Base-by-base conservation (phyloP, 371 early-diverging fungal species). In the Syncephalis fuscata region DNA sequence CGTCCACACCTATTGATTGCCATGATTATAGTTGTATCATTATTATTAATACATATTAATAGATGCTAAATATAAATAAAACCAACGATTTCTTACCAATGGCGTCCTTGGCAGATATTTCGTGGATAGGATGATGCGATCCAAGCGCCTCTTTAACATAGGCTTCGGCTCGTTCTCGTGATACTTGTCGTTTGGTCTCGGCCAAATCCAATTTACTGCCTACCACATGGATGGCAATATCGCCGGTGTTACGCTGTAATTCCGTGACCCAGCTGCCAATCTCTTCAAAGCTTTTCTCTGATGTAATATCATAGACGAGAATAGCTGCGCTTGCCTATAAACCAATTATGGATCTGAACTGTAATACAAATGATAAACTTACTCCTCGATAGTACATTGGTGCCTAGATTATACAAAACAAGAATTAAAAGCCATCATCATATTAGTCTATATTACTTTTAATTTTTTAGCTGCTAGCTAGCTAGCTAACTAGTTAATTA, bases 371-470 rank as follows among this genome's bases (percentile, higher is more conserved):
- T 47, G 52, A 20, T 54, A 51, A 51, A 52, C 65, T 62, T 61
- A 70, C 73, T 1, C 84, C 84, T 49, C 84, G 72, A 54, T 84
- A 84, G 54, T 84, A 84, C 78, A 81, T 78, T 39, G 78, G 80
- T 38, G 84, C 78, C 64, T 56, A 26, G 22, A 32, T 46, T 37
- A 17, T 17, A 4, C 32, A 32, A 7, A 7, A 4, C 4, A 7
- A 32, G 11, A 4, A 32, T 32, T 4, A 7, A 32, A 32, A 4
- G 32, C 4, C 11, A 32, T 32, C 4, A 11, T 32, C n/a, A 32
- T 7, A 32, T 32, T 32, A 32, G 32, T 32, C 32, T 4, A 11
- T 32, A 32, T 32, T 4, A 4, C 32, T 7, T 32, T 7, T 32
- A 32, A n/a, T n/a, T n/a, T n/a, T n/a, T n/a, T n/a, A n/a, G n/a